Evolutionary conservation across 768 basidiomycete genomes (phyloP).

Genomic region (Nidularia pulvinata): DNA sequence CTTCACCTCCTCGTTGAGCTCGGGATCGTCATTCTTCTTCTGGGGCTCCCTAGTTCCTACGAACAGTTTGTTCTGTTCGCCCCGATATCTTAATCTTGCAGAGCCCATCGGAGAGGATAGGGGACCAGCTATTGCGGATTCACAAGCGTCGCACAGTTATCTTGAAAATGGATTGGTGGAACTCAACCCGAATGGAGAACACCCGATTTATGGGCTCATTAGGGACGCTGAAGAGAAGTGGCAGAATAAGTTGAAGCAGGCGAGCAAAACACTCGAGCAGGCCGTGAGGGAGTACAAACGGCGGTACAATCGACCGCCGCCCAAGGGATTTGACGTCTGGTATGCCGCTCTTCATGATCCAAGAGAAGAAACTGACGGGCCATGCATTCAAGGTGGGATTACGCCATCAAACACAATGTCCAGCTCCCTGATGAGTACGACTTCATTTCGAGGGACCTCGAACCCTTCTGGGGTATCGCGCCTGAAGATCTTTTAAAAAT

Average conservation of each 20-base stretch:
- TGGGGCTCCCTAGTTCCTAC: too few species aligned
- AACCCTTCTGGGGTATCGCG: constrained; percentile 40
- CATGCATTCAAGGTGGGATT: constrained; percentile 37
- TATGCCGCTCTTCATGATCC: constrained; percentile 11
- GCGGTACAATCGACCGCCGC: constrained; percentile 72
- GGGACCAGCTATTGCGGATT: background rate
- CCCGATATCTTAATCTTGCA: too few species aligned
- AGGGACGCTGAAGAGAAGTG: constrained; percentile 53
- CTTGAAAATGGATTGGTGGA: constrained; percentile 28
- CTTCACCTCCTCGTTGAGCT: too few species aligned
- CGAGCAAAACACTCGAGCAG: constrained; percentile 68
- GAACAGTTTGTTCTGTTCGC: too few species aligned
- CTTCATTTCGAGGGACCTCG: constrained; percentile 39
- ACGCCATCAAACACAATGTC: constrained; percentile 40
- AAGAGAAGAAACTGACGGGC: background rate
- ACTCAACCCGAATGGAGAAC: constrained; percentile 34
- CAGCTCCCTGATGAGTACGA: constrained; percentile 57
- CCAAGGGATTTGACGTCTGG: constrained; percentile 52
- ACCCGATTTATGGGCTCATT: constrained; percentile 80
- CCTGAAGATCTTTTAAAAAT: constrained; percentile 25
- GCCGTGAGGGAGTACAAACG: constrained; percentile 78
- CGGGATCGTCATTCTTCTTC: too few species aligned
- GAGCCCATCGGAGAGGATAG: too few species aligned
- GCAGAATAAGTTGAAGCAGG: constrained; percentile 47
- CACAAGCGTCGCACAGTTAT: constrained; percentile 7